Percentiles rank a stretch among this genome's conserved stretches.
These are phyloP conservation scores for Vitis rupestris DNA, from an alignment of 164 flowering plant genomes.

Conservation along the genomic window DNA sequence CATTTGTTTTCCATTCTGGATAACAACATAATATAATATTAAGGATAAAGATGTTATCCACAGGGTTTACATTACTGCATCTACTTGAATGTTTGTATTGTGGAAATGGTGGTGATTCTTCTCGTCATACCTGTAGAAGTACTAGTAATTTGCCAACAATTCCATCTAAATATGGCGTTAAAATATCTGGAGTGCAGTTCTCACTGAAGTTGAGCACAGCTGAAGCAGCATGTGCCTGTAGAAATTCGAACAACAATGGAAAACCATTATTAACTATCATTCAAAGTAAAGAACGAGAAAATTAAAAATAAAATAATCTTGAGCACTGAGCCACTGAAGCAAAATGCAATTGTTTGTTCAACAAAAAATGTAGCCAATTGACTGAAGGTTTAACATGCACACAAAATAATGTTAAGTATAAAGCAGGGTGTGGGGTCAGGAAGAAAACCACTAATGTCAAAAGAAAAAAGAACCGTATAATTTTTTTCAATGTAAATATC, in stretches of 20 bases:
- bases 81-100: not conserved
- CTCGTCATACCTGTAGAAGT: conserved; percentile 74
- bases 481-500: too few species aligned
- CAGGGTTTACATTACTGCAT: too few species aligned
- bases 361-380: too few species aligned
- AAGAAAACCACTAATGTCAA: not conserved
- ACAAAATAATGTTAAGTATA: too few species aligned
- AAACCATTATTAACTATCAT: not conserved
- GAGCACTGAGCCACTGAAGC: not conserved
- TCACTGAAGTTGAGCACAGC: conserved; percentile 99
- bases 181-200: conserved; percentile 94
- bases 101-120: not conserved
- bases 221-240: conserved; percentile 99
- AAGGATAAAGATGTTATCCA: too few species aligned
- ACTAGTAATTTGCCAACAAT: conserved; percentile 90
- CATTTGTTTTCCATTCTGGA: conserved; percentile 97
- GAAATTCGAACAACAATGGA: conserved; percentile 3
- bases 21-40: not conserved
- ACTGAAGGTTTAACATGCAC: too few species aligned
- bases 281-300: not conserved
- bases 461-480: not conserved
- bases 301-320: not conserved
- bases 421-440: not conserved
- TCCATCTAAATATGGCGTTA: conserved; percentile 91
- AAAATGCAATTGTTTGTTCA: too few species aligned